phyloP scores from a whole-genome alignment of 2,329 filamentous ascomycete species.

The Lachnellula willkommii region DNA sequence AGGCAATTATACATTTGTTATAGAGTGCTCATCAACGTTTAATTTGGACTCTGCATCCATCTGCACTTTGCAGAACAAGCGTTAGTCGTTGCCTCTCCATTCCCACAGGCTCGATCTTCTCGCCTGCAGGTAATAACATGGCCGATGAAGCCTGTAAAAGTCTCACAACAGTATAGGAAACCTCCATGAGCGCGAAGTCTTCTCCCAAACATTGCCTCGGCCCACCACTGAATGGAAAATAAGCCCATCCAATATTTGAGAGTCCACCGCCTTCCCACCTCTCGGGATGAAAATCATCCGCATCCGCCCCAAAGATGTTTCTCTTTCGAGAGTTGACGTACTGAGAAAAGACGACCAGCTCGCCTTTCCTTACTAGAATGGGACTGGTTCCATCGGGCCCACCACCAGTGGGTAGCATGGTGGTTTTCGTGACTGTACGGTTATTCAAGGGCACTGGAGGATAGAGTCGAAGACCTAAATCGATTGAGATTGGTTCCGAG shows the following conservation, averaged over 20 bases:
- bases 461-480: conserved; percentile 20
- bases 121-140: conserved; percentile 5
- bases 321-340: conserved; percentile 27
- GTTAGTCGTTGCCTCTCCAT: conserved; percentile 19
- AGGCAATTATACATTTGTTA: too few species aligned
- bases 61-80: conserved; percentile 17
- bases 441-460: conserved; percentile 27
- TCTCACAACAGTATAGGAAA: conserved; percentile 30
- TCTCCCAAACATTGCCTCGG: conserved; percentile 33
- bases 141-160: conserved; percentile 26
- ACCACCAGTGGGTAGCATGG: conserved; percentile 29
- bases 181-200: conserved; percentile 33
- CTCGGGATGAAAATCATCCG: conserved; percentile 32
- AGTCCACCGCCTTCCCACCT: conserved; percentile 24
- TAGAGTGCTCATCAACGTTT: not conserved
- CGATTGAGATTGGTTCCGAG: not conserved
- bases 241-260: conserved; percentile 38
- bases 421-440: conserved; percentile 23
- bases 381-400: conserved; percentile 23
- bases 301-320: conserved; percentile 31
- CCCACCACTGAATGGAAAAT: conserved; percentile 34
- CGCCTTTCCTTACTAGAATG: conserved; percentile 19
- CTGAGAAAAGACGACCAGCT: conserved; percentile 20
- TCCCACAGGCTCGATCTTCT: conserved; percentile 12
- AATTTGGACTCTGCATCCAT: conserved; percentile 17